Percentiles rank a stretch among this genome's conserved stretches.
These are phyloP conservation scores for Backusella tuberculispora DNA, from an alignment of 192 early-diverging fungal species.

Conservation along the genomic window DNA sequence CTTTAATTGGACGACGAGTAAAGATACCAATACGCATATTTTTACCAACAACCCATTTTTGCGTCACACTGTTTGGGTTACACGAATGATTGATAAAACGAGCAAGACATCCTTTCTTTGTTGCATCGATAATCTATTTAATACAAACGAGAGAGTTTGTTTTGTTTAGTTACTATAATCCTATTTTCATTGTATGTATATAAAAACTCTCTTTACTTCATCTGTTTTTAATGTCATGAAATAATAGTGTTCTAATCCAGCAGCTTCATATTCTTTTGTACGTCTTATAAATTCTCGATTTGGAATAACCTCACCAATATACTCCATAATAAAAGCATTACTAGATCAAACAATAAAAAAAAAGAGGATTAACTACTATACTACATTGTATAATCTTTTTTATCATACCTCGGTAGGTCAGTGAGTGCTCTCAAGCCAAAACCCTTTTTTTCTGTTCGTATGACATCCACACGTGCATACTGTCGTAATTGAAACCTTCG, in stretches of 20 bases:
- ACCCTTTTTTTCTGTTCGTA: slow-evolving; percentile 90
- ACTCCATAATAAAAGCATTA: slow-evolving; percentile 95
- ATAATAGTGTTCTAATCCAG: slow-evolving; percentile 91
- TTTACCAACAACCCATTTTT: slow-evolving; percentile 95
- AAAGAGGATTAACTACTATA: background rate
- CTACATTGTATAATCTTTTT: background rate
- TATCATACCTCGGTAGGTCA: slow-evolving; percentile 60
- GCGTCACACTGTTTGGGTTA: slow-evolving; percentile 89
- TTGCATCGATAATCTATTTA: slow-evolving; percentile 90
- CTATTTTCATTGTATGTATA: background rate
- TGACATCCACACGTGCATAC: slow-evolving; percentile 85
- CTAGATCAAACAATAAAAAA: slow-evolving; percentile 38
- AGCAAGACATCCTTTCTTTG: slow-evolving; percentile 89
- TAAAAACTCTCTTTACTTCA: slow-evolving; percentile 57
- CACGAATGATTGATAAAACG: slow-evolving; percentile 99
- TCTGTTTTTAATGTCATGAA: slow-evolving; percentile 94
- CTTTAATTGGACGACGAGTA: slow-evolving; percentile 70
- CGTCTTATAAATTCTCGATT: slow-evolving; percentile 80
- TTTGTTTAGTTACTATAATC: background rate
- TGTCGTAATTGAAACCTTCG: slow-evolving; percentile 86
- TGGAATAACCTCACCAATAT: slow-evolving; percentile 93
- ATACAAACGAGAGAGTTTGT: slow-evolving; percentile 4
- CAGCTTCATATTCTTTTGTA: slow-evolving; percentile 76
- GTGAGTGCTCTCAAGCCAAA: slow-evolving; percentile 82
- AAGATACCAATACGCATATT: slow-evolving; percentile 96